phyloP scores from a whole-genome alignment of 2,329 filamentous ascomycete species.

The Pseudovirgaria hyperparasitica region DNA sequence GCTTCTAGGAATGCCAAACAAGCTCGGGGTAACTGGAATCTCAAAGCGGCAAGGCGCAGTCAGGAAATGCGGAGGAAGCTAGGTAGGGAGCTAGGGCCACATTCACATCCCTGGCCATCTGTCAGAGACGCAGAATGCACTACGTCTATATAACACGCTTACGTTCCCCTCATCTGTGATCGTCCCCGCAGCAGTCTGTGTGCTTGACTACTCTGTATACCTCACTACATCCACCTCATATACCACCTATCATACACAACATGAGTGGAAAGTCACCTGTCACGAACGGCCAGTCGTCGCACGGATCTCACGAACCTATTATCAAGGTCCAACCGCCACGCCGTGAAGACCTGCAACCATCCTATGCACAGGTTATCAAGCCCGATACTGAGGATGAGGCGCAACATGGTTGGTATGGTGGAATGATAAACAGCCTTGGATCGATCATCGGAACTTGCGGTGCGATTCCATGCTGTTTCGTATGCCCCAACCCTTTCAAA shows the following conservation, averaged over 20 bases:
- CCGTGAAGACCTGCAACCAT: slow-evolving; percentile 72
- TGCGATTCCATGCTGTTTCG: slow-evolving; percentile 80
- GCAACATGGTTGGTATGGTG: slow-evolving; percentile 77
- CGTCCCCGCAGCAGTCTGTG: background rate
- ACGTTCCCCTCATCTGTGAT: background rate
- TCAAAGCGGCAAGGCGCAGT: too few relatives aligned
- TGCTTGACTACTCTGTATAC: too few relatives aligned
- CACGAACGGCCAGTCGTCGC: slow-evolving; percentile 5
- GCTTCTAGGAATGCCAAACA: too few relatives aligned
- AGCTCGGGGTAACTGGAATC: too few relatives aligned
- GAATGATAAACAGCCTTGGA: slow-evolving; percentile 72
- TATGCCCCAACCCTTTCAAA: slow-evolving; percentile 94
- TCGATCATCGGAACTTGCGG: slow-evolving; percentile 63
- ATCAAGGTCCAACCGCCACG: slow-evolving; percentile 64
- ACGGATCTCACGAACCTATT: slow-evolving; percentile 17
- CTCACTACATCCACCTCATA: background rate
- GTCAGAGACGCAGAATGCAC: too few relatives aligned
- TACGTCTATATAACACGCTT: too few relatives aligned
- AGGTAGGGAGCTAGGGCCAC: too few relatives aligned
- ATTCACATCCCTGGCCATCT: too few relatives aligned
- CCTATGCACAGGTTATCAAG: slow-evolving; percentile 57
- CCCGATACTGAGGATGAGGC: slow-evolving; percentile 52
- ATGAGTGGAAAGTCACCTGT: background rate
- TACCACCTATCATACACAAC: background rate
- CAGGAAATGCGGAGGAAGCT: too few relatives aligned